Evolutionary conservation across 2,329 filamentous ascomycete genomes (phyloP).

Genomic region (Xylaria hypoxylon): DNA sequence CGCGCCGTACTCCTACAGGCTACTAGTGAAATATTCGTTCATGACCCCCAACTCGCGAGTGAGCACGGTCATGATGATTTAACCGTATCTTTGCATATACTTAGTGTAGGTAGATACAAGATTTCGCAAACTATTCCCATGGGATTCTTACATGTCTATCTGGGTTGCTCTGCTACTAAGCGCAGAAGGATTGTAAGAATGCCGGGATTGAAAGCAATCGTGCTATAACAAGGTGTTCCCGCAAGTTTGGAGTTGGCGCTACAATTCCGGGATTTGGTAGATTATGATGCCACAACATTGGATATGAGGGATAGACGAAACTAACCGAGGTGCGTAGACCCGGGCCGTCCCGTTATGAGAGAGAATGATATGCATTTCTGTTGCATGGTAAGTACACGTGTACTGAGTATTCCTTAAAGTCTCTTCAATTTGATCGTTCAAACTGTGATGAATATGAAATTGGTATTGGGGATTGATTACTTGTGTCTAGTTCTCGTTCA

Average conservation of each 20-base stretch:
- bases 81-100: conserved; percentile 29
- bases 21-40: background rate
- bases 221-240: background rate
- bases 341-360: conserved; percentile 34
- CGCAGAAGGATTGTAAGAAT: conserved; percentile 6
- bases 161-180: background rate
- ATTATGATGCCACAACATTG: background rate
- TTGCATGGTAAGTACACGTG: conserved; percentile 2
- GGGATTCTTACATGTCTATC: conserved; percentile 7
- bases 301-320: conserved; percentile 8
- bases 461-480: background rate
- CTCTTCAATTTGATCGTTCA: background rate
- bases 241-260: background rate
- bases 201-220: background rate
- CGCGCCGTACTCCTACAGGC: background rate
- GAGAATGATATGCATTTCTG: conserved; percentile 28
- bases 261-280: conserved; percentile 1
- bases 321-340: conserved; percentile 16
- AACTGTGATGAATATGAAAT: background rate
- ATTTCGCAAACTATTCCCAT: conserved; percentile 23
- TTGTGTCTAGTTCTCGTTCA: background rate
- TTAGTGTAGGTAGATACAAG: conserved; percentile 25
- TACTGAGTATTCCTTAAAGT: too few relatives aligned
- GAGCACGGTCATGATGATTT: conserved; percentile 2
- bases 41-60: conserved; percentile 10